phyloP scores from a whole-genome alignment of 768 basidiomycete species.

The Boletus reticuloceps region DNA sequence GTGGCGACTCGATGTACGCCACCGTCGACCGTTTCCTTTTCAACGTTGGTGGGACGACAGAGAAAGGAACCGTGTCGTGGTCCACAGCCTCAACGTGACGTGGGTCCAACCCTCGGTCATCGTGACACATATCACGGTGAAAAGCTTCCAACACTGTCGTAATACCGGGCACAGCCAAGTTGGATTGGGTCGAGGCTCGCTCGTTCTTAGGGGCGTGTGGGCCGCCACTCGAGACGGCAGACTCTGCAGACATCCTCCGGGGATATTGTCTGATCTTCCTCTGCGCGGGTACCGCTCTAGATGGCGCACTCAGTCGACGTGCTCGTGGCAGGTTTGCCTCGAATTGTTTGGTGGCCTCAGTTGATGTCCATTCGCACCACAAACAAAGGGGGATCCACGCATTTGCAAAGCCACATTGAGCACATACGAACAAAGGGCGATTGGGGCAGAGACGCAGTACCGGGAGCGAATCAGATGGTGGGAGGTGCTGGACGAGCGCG shows the following conservation, averaged over 20 bases:
- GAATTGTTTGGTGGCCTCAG: constrained; percentile 38
- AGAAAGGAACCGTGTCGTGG: not conserved
- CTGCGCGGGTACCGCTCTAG: constrained; percentile 9
- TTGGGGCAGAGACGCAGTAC: constrained; percentile 40
- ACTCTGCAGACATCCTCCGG: constrained; percentile 21
- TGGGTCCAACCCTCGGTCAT: constrained; percentile 7
- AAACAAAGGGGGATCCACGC: constrained; percentile 48
- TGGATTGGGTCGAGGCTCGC: constrained; percentile 1
- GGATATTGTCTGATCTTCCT: constrained; percentile 9
- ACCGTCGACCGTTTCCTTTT: constrained; percentile 13
- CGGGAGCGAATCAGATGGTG: constrained; percentile 46
- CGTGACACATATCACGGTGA: constrained; percentile 22
- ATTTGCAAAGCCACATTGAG: constrained; percentile 45
- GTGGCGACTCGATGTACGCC: constrained; percentile 24
- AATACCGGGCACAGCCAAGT: constrained; percentile 23
- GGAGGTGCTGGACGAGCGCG: constrained; percentile 35
- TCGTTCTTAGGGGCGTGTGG: constrained; percentile 23
- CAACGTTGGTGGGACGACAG: constrained; percentile 5
- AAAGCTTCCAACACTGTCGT: constrained; percentile 26
- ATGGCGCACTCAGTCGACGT: constrained; percentile 31
- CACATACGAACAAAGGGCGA: constrained; percentile 46
- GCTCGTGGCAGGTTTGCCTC: constrained; percentile 38
- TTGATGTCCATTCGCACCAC: constrained; percentile 50
- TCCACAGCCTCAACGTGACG: constrained; percentile 9
- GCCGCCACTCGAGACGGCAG: constrained; percentile 18